phyloP scores from a whole-genome alignment of 2,329 filamentous ascomycete species.

The Tolypocladium amazonense region DNA sequence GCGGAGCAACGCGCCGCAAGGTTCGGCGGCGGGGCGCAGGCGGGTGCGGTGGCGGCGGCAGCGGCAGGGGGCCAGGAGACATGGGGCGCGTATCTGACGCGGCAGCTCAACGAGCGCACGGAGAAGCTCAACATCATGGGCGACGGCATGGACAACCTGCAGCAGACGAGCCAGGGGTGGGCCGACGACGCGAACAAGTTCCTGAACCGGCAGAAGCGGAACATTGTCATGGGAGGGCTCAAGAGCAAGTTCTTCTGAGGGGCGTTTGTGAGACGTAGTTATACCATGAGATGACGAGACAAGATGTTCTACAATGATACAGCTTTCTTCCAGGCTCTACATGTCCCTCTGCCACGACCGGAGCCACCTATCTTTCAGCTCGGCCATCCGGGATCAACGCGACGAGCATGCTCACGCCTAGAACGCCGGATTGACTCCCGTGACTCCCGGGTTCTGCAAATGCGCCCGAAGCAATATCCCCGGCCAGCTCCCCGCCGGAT shows the following conservation, averaged over 20 bases:
- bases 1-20: constrained; percentile 57
- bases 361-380: background rate
- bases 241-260: constrained; percentile 45
- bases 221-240: constrained; percentile 61
- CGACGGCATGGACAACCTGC: constrained; percentile 74
- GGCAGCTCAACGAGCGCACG: constrained; percentile 82
- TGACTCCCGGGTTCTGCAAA: constrained; percentile 15
- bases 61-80: constrained; percentile 44
- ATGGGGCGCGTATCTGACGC: constrained; percentile 70
- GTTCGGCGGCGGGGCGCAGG: constrained; percentile 17
- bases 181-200: constrained; percentile 83
- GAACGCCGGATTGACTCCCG: constrained; percentile 18
- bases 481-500: constrained; percentile 18
- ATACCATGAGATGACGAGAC: background rate
- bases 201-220: constrained; percentile 78
- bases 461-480: constrained; percentile 19
- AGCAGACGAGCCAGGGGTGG: constrained; percentile 73
- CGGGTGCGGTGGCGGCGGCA: constrained; percentile 8
- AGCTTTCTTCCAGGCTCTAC: background rate
- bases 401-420: constrained; percentile 2
- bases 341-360: too few species aligned
- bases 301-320: background rate
- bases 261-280: background rate
- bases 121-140: constrained; percentile 76
- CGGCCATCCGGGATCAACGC: background rate